Evolutionary conservation across 768 basidiomycete genomes (phyloP), one percentile per base, ranked within the genome.

Genomic region (Naganishia kalamii): DNA sequence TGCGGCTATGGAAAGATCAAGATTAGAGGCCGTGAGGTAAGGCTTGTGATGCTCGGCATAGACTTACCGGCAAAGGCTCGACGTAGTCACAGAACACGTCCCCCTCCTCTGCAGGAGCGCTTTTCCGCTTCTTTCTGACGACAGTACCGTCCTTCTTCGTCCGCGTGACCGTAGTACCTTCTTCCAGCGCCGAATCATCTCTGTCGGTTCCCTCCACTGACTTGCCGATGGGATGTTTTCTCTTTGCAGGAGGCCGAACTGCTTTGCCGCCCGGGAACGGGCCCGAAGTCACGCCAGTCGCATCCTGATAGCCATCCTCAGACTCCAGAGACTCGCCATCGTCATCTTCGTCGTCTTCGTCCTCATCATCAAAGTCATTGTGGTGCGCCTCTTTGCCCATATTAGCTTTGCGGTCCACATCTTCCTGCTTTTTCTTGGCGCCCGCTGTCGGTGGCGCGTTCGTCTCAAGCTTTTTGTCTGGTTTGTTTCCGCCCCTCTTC

Each of bases 11-110:
- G 35, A n/a, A 41, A 13, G 30, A 27, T 21, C 10, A 27, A 13
- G n/a, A 51, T 44, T 44, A 47, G 60, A 2, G n/a, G 13, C 19
- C 46, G 4, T 8, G 25, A 13, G 29, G 15, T 1, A 8, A 47
- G 46, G 29, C 13, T 27, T 12, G 33, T 25, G n/a, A 11, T 52
- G 11, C 13, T 17, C n/a, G 2, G 21, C 1, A 13, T 13, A 60
- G 43, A 40, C 66, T 48, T 50, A 68, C 66, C 15, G 66, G 66
- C 30, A 63, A 37, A 7, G 60, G 61, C n/a, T 68, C 66, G 15
- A 63, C 62, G 32, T 68, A 68, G 27, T 68, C 66, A 37, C 66
- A 68, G 29, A 63, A 44, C 5, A 68, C 66, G 25, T 68, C 66
- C 1, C 66, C 66, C 4, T 68, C 66, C 12, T 61, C 66, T 43